A percentile compares a stretch with the other conserved stretches of the same genome.
These are phyloP conservation scores for Saccharomyces hybrid DNA, from an alignment of 1,139 yeast species.

Conservation along the genomic window DNA sequence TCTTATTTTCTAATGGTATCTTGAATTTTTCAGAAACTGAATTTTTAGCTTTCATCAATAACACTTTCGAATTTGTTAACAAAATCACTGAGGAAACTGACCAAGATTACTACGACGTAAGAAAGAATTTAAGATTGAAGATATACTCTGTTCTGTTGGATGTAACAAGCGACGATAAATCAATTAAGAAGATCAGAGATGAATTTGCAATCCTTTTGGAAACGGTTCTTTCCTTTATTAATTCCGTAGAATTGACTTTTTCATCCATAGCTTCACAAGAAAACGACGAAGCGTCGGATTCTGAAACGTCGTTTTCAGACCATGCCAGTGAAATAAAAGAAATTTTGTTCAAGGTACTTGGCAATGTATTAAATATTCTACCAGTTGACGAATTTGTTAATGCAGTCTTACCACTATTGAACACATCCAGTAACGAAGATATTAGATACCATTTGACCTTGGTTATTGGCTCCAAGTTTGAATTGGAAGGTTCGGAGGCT, in stretches of 20 bases:
- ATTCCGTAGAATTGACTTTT: slow-evolving; percentile 7
- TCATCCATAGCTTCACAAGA: background rate
- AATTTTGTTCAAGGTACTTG: slow-evolving; percentile 44
- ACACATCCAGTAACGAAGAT: slow-evolving; percentile 29
- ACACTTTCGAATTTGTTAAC: slow-evolving; percentile 48
- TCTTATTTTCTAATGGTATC: slow-evolving; percentile 58
- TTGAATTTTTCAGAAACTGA: slow-evolving; percentile 46
- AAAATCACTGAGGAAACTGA: slow-evolving; percentile 38
- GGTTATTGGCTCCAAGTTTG: slow-evolving; percentile 64
- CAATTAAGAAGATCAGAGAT: slow-evolving; percentile 33
- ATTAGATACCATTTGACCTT: slow-evolving; percentile 48
- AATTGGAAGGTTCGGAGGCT: slow-evolving; percentile 46
- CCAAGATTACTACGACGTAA: slow-evolving; percentile 39
- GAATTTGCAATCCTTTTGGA: slow-evolving; percentile 41
- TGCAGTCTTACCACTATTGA: slow-evolving; percentile 49
- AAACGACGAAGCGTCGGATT: slow-evolving; percentile 14
- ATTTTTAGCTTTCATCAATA: slow-evolving; percentile 42
- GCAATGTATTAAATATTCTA: slow-evolving; percentile 56
- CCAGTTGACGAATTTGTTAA: slow-evolving; percentile 69
- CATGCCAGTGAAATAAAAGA: slow-evolving; percentile 22
- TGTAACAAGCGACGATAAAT: slow-evolving; percentile 32
- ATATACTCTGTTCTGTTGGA: slow-evolving; percentile 52
- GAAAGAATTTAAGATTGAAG: slow-evolving; percentile 48
- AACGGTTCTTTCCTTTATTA: slow-evolving; percentile 34
- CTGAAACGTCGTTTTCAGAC: slow-evolving; percentile 19